Percentiles rank a stretch among this genome's conserved stretches.
These are phyloP conservation scores for Tanacetum coccineum DNA, from an alignment of 129 eudicot genomes.

Conservation along the genomic window DNA sequence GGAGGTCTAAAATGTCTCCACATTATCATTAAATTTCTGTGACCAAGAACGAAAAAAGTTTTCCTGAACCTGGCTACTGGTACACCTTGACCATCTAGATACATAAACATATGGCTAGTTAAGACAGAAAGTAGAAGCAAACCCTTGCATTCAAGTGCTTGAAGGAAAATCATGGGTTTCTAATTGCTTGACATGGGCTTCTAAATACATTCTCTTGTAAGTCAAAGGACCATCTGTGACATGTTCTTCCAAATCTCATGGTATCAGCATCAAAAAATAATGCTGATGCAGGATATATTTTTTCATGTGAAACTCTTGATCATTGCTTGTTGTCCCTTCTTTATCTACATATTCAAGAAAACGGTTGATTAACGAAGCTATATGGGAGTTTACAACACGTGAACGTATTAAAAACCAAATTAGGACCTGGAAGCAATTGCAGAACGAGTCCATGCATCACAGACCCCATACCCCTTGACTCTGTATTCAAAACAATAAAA, in stretches of 20 bases:
- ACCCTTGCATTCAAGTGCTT: no score
- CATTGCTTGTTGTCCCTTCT: neutral
- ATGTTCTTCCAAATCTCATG: constrained; percentile 5
- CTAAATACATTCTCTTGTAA: neutral
- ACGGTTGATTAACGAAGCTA: neutral
- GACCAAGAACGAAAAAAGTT: no score
- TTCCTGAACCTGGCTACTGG: no score
- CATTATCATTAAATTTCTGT: no score
- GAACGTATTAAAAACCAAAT: neutral
- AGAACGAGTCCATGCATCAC: constrained; percentile 58
- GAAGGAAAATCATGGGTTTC: no score
- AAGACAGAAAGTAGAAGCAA: no score
- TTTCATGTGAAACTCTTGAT: neutral
- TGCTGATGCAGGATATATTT: neutral
- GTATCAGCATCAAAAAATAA: neutral
- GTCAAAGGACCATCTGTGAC: neutral
- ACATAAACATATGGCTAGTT: no score
- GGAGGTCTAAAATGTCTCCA: no score
- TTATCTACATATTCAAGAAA: constrained; percentile 25
- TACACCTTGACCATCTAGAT: no score
- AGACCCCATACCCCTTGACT: constrained; percentile 70
- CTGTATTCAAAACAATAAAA: constrained; percentile 29
- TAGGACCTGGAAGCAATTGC: constrained; percentile 42
- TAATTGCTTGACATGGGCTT: no score
- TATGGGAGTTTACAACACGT: neutral